Evolutionary conservation across 2,329 filamentous ascomycete genomes (phyloP), one percentile per base, ranked within the genome.

Genomic region (Nemania sp.): DNA sequence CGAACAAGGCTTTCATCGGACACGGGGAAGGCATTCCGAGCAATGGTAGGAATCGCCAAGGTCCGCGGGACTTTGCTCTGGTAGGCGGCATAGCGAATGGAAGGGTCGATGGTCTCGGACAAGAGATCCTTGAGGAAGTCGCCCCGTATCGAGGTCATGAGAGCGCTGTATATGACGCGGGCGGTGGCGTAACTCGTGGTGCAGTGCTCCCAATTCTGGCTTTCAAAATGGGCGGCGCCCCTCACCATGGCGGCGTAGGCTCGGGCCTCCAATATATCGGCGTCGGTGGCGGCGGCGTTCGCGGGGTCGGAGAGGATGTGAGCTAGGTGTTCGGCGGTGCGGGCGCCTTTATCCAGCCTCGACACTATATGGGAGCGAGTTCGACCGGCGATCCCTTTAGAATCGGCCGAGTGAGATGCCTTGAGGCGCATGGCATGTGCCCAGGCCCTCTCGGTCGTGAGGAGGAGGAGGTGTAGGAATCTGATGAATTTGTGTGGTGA

Each of bases 341-440:
- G 84, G 40, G 87, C 84, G 15, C 91, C 92, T 78, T 97, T 97
- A 70, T 87, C 84, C 42, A 98, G 81, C 54, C 93, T 87, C 13
- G 93, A 96, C 58, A 96, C 86, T 40, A 98, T 95, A 75, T 99
- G 94, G 54, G 89, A 89, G 72, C 92, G 88, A 17, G 91, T 90
- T 54, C 89, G 87, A 62, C 92, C 90, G 29, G 88, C 85, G 65
- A 97, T 90, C 50, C 88, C 89, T 75, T 91, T 90, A 62, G 88
- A 87, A 69, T 95, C 91, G 68, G 90, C 84, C 40, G 90, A 86
- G 73, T 96, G 91, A 18, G 86, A 81, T 3, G 91, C 85, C 77
- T 96, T 97, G 83, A 97, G 92, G 73, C 90, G 87, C 92, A 98
- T 96, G 59, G 93, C 94, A 75, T 97, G 89, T 39, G 95, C 94